Percentiles rank a stretch among this genome's conserved stretches.
phyloP scores from a whole-genome alignment of 805 yeast genomes.

The Lipomyces sp. region DNA sequence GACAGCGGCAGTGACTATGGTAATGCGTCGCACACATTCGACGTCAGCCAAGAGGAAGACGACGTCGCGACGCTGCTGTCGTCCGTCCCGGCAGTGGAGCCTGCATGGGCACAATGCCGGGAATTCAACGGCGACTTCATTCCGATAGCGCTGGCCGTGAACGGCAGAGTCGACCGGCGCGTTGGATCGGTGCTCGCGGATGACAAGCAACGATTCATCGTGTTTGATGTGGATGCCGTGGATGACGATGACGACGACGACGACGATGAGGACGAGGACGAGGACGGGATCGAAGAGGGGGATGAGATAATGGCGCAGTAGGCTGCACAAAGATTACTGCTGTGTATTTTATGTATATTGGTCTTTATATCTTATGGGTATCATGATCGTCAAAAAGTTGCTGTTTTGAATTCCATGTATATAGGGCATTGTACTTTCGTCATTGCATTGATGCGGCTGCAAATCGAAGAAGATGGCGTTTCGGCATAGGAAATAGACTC shows the following conservation, averaged over 20 bases:
- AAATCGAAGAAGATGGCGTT: too few species aligned
- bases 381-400: too few species aligned
- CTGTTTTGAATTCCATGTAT: too few species aligned
- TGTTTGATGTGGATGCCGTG: constrained; percentile 29
- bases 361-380: too few species aligned
- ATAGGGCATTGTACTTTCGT: too few species aligned
- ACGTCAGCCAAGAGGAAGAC: neutral
- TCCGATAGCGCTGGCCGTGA: constrained; percentile 23
- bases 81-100: neutral
- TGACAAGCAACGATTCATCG: constrained; percentile 25
- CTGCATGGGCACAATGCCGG: constrained; percentile 12
- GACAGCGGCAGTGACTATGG: neutral
- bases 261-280: constrained; percentile 4
- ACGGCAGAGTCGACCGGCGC: constrained; percentile 27
- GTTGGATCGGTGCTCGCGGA: constrained; percentile 27
- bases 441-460: too few species aligned
- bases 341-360: too few species aligned
- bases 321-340: too few species aligned
- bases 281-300: neutral
- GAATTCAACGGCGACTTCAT: constrained; percentile 11
- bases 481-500: too few species aligned
- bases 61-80: neutral
- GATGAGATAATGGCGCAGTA: neutral
- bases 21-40: neutral
- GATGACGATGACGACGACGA: constrained; percentile 25